Base-by-base conservation (phyloP, 805 yeast genomes). In the Lipomyces mesembrius region DNA sequence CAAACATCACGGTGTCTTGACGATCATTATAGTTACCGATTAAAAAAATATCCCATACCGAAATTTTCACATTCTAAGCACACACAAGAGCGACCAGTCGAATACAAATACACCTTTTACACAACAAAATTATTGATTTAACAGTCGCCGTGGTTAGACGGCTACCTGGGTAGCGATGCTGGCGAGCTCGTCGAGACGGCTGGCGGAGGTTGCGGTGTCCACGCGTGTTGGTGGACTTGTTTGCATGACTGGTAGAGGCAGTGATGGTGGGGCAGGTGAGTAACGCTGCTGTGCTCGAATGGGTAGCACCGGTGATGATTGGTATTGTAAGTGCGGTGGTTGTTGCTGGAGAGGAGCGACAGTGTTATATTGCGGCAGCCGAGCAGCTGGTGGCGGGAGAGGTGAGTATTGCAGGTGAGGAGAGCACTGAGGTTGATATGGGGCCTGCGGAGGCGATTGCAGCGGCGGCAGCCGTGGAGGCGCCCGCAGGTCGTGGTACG, bases 181-280 rank as follows among this genome's bases (percentile, higher is more conserved):
- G 22, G 66, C 66, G 4, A 63, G 60, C 20, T 37, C 66, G 59
- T 63, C 66, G 14, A 63, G 59, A 12, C 66, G 57, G 37, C 60
- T 62, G n/a, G 57, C 66, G 25, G 20, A 11, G 14, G 39, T 12
- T 14, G 39, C 35, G 6, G 32, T 59, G 14, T 27, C 49, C 14
- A 17, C 35, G 39, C 17, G 11, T 6, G 20, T 12, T 59, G 54
- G 1, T 32, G 54, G 61, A 17, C 22, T n/a, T 2, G 35, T 14
- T 34, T 29, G 61, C 58, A 32, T 55, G 37, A 20, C 60, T 14
- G 46, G 60, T 49, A n/a, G 14, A 29, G 17, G 60, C 39, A 43
- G n/a, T 22, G 60, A 43, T 20, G 49, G 27, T 22, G 14, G 60
- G 7, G 46, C 46, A 12, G 59, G 59, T 29, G 43, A 39, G 59